These are phyloP conservation scores for Fusarium lyarnte DNA, from an alignment of 2,329 filamentous ascomycete genomes.

Conservation along the genomic window DNA sequence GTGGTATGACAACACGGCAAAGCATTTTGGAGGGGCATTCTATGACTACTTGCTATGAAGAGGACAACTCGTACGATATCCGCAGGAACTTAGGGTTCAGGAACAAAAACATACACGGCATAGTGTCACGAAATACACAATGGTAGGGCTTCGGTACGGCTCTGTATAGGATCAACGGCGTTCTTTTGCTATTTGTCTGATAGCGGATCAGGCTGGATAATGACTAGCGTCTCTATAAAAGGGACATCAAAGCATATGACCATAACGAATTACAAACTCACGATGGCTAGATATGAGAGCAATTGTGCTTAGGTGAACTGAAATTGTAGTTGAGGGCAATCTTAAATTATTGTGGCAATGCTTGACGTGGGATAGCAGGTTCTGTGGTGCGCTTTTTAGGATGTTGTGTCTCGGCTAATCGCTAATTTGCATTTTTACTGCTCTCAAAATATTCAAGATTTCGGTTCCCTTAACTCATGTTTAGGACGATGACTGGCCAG, in stretches of 20 bases:
- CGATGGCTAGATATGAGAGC: not conserved
- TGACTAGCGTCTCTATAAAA: constrained; percentile 21
- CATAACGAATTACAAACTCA: not conserved
- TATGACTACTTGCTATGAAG: constrained; percentile 15
- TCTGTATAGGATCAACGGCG: constrained; percentile 33
- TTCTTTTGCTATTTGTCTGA: constrained; percentile 32
- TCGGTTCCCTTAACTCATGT: no score
- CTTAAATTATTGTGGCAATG: not conserved
- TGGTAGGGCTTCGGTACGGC: constrained; percentile 3
- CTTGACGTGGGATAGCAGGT: not conserved
- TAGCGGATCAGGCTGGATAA: constrained; percentile 28
- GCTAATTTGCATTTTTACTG: not conserved
- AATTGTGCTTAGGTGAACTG: not conserved
- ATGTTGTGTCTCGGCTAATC: not conserved
- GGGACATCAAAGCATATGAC: constrained; percentile 20
- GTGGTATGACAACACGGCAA: constrained; percentile 20
- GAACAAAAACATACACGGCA: constrained; percentile 14
- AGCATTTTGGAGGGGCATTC: constrained; percentile 20
- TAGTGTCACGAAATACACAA: constrained; percentile 8
- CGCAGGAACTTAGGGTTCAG: not conserved
- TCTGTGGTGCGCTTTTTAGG: not conserved
- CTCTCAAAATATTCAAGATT: not conserved
- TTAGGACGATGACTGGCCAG: not conserved
- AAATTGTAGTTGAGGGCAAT: not conserved
- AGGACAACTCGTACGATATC: constrained; percentile 7